Conservation (phyloP, 805 yeast genomes). For the Starmerella etchellsii region DNA sequence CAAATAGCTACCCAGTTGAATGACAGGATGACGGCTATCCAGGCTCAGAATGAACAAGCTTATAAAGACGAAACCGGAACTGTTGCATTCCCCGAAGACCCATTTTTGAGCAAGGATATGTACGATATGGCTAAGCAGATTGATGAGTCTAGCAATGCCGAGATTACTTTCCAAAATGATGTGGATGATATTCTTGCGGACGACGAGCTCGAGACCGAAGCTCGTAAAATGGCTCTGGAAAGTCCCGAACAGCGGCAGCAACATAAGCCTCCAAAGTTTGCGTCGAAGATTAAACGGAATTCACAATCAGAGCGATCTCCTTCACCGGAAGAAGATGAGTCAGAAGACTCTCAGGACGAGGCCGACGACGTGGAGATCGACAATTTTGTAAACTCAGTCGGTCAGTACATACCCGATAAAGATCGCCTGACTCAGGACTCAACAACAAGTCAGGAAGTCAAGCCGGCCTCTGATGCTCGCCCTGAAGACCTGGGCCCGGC, state of each 20-base stretch:
- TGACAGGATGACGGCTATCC: slow-evolving; percentile 3
- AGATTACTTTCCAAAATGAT: slow-evolving; percentile 21
- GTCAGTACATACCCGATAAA: neutral
- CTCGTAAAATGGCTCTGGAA: slow-evolving; percentile 12
- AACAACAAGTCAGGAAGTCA: neutral
- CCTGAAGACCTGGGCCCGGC: slow-evolving; percentile 16
- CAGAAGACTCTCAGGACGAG: slow-evolving; percentile 2
- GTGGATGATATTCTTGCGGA: slow-evolving; percentile 23
- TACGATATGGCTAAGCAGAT: slow-evolving; percentile 21
- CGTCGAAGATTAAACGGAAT: slow-evolving; percentile 1
- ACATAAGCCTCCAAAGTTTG: neutral
- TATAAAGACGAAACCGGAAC: slow-evolving; percentile 16
- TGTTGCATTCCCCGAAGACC: slow-evolving; percentile 17
- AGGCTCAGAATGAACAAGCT: slow-evolving; percentile 7
- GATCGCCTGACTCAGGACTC: neutral
- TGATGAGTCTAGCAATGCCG: slow-evolving; percentile 24
- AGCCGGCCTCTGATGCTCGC: neutral
- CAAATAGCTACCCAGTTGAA: slow-evolving; percentile 9
- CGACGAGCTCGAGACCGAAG: slow-evolving; percentile 18
- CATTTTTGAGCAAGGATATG: slow-evolving; percentile 18
- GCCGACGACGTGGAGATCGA: slow-evolving; percentile 8
- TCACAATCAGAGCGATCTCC: neutral
- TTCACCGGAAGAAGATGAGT: neutral
- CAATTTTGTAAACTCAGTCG: neutral
- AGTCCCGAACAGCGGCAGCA: slow-evolving; percentile 7